Percentiles rank a stretch among this genome's conserved stretches.
Evolutionary conservation across 192 early-diverging fungal species (phyloP).

Genomic region (Coemansia sp.): DNA sequence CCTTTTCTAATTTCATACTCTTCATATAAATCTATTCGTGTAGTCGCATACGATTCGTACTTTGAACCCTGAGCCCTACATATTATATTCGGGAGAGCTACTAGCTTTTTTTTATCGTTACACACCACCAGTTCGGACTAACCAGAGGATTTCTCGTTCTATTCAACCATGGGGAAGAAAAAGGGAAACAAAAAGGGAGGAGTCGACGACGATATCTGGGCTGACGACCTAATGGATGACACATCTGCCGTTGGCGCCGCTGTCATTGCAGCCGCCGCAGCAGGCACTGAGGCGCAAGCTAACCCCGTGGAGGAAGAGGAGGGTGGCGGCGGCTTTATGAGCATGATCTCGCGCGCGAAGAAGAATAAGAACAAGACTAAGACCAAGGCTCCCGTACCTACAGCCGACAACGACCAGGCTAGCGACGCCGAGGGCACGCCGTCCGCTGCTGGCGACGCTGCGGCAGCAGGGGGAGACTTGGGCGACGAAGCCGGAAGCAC

Average conservation of each 20-base stretch:
- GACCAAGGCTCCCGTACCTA: slow-evolving; percentile 3
- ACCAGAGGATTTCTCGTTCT: background rate
- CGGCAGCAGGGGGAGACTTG: slow-evolving; percentile 60
- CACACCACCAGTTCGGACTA: background rate
- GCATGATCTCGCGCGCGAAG: slow-evolving; percentile 27
- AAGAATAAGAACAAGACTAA: slow-evolving; percentile 33
- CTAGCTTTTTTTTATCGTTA: background rate
- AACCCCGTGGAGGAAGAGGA: slow-evolving; percentile 31
- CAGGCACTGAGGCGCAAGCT: slow-evolving; percentile 17
- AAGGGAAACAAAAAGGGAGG: slow-evolving; percentile 19
- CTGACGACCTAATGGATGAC: slow-evolving; percentile 28
- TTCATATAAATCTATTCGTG: background rate
- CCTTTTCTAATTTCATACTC: background rate
- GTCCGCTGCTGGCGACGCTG: background rate
- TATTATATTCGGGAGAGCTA: background rate
- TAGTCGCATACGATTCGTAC: background rate
- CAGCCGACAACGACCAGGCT: background rate
- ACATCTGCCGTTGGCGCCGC: slow-evolving; percentile 11
- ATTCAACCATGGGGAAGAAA: slow-evolving; percentile 24
- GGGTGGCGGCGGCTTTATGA: slow-evolving; percentile 16
- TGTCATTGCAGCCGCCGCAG: slow-evolving; percentile 7
- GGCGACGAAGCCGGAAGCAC: slow-evolving; percentile 36
- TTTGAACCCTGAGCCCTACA: background rate
- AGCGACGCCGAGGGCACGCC: background rate
- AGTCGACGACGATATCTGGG: slow-evolving; percentile 33